phyloP scores from a whole-genome alignment of 257 asterid species.

The Solanum gracilifrons region DNA sequence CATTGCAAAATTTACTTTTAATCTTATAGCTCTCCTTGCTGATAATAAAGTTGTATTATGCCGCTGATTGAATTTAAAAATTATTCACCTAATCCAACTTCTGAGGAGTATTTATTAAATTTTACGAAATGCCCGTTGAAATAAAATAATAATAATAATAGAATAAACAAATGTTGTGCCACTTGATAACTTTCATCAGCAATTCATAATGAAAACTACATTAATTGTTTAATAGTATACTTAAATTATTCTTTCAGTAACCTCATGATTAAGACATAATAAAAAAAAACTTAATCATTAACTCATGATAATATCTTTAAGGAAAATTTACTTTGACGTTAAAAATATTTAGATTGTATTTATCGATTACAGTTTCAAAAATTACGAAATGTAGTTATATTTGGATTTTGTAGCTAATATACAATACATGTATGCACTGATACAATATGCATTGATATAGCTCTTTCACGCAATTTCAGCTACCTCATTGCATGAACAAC shows the following conservation, averaged over 20 bases:
- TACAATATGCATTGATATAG: not conserved
- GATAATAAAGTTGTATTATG: not conserved
- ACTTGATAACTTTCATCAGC: not conserved
- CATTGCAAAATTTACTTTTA: not conserved
- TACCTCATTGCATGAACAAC: not conserved
- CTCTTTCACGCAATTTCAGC: not conserved
- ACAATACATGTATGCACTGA: not conserved
- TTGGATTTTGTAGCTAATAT: not conserved
- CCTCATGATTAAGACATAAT: not conserved
- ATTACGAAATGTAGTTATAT: not conserved
- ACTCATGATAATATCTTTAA: not conserved
- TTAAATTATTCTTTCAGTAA: not conserved
- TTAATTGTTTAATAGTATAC: not conserved
- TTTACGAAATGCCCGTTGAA: not conserved
- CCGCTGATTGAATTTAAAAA: not conserved
- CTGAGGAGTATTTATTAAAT: not conserved
- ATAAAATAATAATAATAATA: not conserved
- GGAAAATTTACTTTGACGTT: not conserved
- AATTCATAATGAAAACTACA: not conserved
- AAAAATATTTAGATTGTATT: not conserved
- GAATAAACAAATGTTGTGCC: not conserved
- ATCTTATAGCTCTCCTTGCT: not conserved
- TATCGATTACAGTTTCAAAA: not conserved
- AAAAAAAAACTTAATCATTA: not conserved
- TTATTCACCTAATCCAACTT: not conserved